Evolutionary conservation across 2,329 filamentous ascomycete species (phyloP).

Genomic region (Aspergillus tanneri): DNA sequence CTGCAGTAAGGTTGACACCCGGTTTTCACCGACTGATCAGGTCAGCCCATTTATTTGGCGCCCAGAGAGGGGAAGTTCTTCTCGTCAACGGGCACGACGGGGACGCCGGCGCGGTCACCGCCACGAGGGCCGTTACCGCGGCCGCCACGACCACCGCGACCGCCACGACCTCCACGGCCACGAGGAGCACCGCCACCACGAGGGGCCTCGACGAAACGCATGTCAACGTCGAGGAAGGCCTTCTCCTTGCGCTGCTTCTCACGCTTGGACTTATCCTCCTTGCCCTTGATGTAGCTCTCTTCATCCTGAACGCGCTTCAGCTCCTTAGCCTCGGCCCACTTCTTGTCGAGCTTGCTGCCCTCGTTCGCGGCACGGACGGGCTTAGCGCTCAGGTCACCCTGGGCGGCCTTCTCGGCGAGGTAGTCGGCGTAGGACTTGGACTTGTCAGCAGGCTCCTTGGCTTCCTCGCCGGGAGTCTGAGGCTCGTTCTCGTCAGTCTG

Average conservation of each 20-base stretch:
- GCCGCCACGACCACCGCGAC: constrained; percentile 19
- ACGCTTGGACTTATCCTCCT: constrained; percentile 72
- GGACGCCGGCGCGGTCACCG: constrained; percentile 21
- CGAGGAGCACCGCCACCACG: constrained; percentile 47
- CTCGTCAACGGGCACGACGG: constrained; percentile 43
- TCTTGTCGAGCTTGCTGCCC: constrained; percentile 82
- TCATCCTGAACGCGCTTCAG: constrained; percentile 58
- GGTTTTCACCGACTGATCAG: too few relatives aligned
- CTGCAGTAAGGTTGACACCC: too few relatives aligned
- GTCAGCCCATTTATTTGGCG: constrained; percentile 32
- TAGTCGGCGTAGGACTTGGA: constrained; percentile 87
- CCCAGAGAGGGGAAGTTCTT: constrained; percentile 49
- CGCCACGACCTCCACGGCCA: constrained; percentile 46
- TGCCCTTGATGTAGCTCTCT: constrained; percentile 70
- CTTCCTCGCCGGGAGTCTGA: constrained; percentile 50
- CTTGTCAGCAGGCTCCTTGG: constrained; percentile 73
- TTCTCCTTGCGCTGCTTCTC: constrained; percentile 92
- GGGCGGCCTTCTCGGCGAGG: constrained; percentile 71
- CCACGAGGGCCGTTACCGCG: constrained; percentile 27
- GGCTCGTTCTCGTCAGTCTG: constrained; percentile 77
- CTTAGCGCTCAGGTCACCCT: constrained; percentile 63
- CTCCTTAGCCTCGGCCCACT: constrained; percentile 83
- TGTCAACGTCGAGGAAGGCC: constrained; percentile 83
- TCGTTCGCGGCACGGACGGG: constrained; percentile 89
- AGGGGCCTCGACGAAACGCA: constrained; percentile 68